Conservation (phyloP, 179 eudicot genomes). For the Patellifolia procumbens region DNA sequence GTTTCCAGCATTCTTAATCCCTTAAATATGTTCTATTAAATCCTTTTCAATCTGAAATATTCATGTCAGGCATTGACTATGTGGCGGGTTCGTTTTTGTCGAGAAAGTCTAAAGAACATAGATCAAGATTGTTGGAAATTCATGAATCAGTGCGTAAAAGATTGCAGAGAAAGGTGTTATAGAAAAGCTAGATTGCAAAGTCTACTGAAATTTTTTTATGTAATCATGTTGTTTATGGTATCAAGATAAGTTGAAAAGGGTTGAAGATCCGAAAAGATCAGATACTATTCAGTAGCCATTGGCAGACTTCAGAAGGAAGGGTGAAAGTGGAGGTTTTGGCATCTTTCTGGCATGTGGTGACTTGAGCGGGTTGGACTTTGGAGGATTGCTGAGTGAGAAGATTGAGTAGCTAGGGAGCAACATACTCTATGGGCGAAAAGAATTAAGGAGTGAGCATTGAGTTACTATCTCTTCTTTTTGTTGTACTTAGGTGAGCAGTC, state of each 20-base stretch:
- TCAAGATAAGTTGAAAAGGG: background rate
- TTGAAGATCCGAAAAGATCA: background rate
- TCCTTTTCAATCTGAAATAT: constrained; percentile 22
- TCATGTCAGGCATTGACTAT: constrained; percentile 67
- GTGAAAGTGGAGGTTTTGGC: too few species aligned
- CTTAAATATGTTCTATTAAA: background rate
- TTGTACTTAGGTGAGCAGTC: too few species aligned
- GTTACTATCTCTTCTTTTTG: too few species aligned
- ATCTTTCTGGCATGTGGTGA: too few species aligned
- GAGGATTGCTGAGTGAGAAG: too few species aligned
- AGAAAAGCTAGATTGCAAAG: background rate
- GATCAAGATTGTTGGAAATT: constrained; percentile 40
- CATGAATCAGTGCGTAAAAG: constrained; percentile 54
- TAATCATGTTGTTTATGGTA: background rate
- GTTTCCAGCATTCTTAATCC: background rate
- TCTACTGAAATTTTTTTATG: background rate
- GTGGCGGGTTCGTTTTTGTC: constrained; percentile 53
- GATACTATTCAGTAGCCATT: too few species aligned
- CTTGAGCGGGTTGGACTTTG: too few species aligned
- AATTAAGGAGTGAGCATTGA: too few species aligned
- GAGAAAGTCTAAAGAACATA: constrained; percentile 47
- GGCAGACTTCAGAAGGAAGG: too few species aligned
- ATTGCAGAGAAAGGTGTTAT: constrained; percentile 57
- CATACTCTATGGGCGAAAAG: too few species aligned
- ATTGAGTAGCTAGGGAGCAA: too few species aligned